Percentiles rank a stretch among this genome's conserved stretches.
Conservation (phyloP, 306 rosid genomes). For the Rubus idaeus region DNA sequence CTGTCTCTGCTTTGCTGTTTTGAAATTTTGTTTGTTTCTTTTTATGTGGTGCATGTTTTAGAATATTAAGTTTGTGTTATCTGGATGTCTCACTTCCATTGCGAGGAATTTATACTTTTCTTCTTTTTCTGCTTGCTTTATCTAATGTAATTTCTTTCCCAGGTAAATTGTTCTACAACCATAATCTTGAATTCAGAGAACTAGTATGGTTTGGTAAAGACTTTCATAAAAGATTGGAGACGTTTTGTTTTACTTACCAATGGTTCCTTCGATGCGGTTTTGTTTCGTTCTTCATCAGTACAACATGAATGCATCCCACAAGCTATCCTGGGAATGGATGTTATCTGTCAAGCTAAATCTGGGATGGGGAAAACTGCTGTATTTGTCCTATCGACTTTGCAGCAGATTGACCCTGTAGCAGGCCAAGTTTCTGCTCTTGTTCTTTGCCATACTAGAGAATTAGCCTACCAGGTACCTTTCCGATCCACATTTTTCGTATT, state of each 20-base stretch:
- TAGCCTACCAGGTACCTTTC: constrained; percentile 82
- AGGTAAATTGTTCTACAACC: constrained; percentile 72
- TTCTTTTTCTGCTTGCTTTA: not conserved
- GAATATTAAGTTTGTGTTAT: not conserved
- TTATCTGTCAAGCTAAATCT: constrained; percentile 96
- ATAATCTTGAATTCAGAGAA: constrained; percentile 70
- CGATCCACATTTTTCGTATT: not conserved
- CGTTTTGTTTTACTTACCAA: constrained; percentile 72
- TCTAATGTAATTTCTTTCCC: constrained; percentile 33
- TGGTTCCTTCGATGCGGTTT: constrained; percentile 64
- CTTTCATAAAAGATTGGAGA: constrained; percentile 61
- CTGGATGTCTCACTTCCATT: not conserved
- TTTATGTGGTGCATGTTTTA: not conserved
- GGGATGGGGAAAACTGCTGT: constrained; percentile 99
- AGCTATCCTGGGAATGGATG: constrained; percentile 99
- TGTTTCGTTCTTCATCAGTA: constrained; percentile 90
- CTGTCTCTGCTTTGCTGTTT: no score
- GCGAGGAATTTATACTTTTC: not conserved
- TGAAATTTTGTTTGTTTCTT: not conserved
- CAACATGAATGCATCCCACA: constrained; percentile 99
- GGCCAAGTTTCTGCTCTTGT: constrained; percentile 98
- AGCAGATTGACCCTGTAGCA: constrained; percentile 94
- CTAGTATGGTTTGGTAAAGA: constrained; percentile 59
- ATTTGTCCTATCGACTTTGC: constrained; percentile 88
- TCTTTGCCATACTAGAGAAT: constrained; percentile 92